Evolutionary conservation across 139 green algal species (phyloP), one percentile per base, ranked within the genome.

Genomic region (Chlorella sp.): DNA sequence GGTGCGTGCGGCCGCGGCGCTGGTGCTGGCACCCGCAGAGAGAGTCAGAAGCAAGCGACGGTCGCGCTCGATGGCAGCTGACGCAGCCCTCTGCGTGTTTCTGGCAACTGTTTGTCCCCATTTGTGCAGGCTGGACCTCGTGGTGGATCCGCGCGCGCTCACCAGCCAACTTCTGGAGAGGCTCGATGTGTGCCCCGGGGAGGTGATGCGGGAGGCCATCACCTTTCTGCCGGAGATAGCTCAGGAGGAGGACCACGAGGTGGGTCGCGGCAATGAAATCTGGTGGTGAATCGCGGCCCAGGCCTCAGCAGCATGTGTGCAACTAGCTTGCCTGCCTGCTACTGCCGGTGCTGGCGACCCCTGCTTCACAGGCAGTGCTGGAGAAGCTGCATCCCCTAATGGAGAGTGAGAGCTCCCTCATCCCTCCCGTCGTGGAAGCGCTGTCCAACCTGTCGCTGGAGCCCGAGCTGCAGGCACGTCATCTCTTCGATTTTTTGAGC

Each of bases 201-300:
- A 53, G 40, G 33, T 71, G 55, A 43, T 78, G 66, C 46, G 23
- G 27, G 65, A 82, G 8, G 67, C 46, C 42, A 67, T 83, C 58
- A 48, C 65, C 8, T 77, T 84, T 40, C 56, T 84, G 70, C 63
- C 73, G 9, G 79, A 84, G 65, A 62, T 84, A 19, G 79, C 67
- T 23, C 40, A 43, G 5, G 72, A 77, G 56, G 79, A 78, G 15
- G 48, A 68, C 29, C 48, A 84, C 53, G 55, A 56, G 38, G 72
- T 71, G 45, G 14, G 43, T 42, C n/a, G n/a, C n/a, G n/a, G n/a
- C n/a, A n/a, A n/a, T n/a, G n/a, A n/a, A n/a, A n/a, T n/a, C n/a
- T n/a, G n/a, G n/a, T n/a, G n/a, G n/a, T n/a, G n/a, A n/a, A n/a
- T n/a, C 8, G 53, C 53, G 19, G 29, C 31, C 23, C 53, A 19